Evolutionary conservation across 2,329 filamentous ascomycete species (phyloP).

Genomic region (Byssoonygena ceratinophila): DNA sequence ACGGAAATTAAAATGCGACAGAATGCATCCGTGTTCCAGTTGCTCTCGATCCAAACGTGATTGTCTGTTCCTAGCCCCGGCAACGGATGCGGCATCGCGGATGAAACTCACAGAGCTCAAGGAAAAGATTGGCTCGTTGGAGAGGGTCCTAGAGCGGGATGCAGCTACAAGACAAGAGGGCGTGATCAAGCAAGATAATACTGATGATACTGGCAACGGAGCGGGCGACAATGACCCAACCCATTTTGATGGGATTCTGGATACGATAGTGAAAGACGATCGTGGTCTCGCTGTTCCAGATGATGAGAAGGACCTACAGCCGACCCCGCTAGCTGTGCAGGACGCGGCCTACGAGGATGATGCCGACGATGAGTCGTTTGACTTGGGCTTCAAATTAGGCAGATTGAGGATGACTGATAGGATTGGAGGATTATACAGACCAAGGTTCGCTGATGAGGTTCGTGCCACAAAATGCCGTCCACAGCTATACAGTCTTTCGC

Average conservation of each 20-base stretch:
- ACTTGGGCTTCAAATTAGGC: slow-evolving; percentile 61
- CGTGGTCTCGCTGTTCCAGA: slow-evolving; percentile 30
- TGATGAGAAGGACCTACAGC: slow-evolving; percentile 51
- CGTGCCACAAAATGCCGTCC: slow-evolving; percentile 15
- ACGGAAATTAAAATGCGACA: slow-evolving; percentile 67
- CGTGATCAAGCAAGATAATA: neutral
- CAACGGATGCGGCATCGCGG: slow-evolving; percentile 59
- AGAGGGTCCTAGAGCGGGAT: slow-evolving; percentile 59
- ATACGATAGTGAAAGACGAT: slow-evolving; percentile 45
- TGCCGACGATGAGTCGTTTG: slow-evolving; percentile 55
- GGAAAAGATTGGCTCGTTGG: slow-evolving; percentile 63
- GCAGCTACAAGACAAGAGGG: slow-evolving; percentile 41
- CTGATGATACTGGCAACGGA: neutral
- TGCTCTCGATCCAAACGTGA: slow-evolving; percentile 41
- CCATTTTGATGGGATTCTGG: slow-evolving; percentile 30
- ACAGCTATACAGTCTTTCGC: neutral
- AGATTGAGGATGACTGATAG: slow-evolving; percentile 64
- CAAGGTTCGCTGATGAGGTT: slow-evolving; percentile 61
- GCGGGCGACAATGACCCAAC: slow-evolving; percentile 12
- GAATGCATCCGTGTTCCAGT: slow-evolving; percentile 57
- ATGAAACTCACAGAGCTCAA: slow-evolving; percentile 65
- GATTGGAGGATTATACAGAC: slow-evolving; percentile 61
- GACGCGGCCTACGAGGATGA: slow-evolving; percentile 60
- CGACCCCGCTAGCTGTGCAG: slow-evolving; percentile 51
- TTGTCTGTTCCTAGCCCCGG: slow-evolving; percentile 55